Percentiles rank a stretch among this genome's conserved stretches.
phyloP scores from a whole-genome alignment of 805 yeast genomes.

The Nakazawaea ernobii region DNA sequence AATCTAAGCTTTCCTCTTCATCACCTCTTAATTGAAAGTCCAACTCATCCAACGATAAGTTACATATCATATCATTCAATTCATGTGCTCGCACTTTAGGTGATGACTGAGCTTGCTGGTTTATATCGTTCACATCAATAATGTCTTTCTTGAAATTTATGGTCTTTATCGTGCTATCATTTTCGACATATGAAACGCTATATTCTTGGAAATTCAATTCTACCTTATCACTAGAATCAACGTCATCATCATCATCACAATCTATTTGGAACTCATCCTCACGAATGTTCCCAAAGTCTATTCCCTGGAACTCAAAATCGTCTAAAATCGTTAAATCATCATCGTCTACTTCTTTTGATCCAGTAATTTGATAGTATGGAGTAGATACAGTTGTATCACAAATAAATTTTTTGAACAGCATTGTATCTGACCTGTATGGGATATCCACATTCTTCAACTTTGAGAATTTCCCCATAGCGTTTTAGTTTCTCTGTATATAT shows the following conservation, averaged over 20 bases:
- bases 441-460: conserved; percentile 3
- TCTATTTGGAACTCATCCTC: conserved; percentile 5
- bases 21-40: conserved; percentile 30
- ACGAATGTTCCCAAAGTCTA: conserved; percentile 5
- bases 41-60: conserved; percentile 25
- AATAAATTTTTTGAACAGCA: not conserved
- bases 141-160: not conserved
- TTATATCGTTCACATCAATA: conserved; percentile 11
- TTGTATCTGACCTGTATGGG: not conserved
- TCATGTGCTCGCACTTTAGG: conserved; percentile 15
- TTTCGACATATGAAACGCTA: conserved; percentile 7
- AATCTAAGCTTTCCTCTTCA: conserved; percentile 13
- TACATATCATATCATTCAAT: conserved; percentile 28
- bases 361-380: conserved; percentile 1
- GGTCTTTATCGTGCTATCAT: not conserved
- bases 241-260: conserved; percentile 2
- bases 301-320: conserved; percentile 9
- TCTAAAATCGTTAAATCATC: conserved; percentile 9
- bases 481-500: too few relatives aligned
- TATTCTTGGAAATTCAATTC: conserved; percentile 11
- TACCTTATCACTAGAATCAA: not conserved
- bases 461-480: conserved; percentile 1
- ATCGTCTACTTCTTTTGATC: not conserved
- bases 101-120: conserved; percentile 8
- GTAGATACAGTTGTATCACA: not conserved